Evolutionary conservation across 2,329 filamentous ascomycete species (phyloP), one percentile per base, ranked within the genome.

Genomic region (Pestalotiopsis sp.): DNA sequence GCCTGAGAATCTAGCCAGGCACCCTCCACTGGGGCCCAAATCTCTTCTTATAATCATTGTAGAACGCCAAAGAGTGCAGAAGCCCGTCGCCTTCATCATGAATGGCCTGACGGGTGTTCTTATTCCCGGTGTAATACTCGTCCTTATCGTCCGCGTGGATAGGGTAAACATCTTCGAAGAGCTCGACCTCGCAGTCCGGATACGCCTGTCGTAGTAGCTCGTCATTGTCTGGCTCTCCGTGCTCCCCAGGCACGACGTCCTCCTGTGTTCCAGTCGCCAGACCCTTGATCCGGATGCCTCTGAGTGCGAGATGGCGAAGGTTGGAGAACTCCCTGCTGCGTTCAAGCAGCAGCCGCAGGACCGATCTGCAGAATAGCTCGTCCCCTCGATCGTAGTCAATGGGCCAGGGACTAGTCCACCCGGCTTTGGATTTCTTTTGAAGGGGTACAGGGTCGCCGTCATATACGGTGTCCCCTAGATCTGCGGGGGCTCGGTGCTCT

Each of bases 31-130:
- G 68, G 4, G 68, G 68, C 4, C 68, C 68, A 27, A 61, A 67
- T 36, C 49, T 52, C 65, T 59, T 57, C 13, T 58, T 59, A 27
- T 69, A 69, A 23, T 69, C 65, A n/a, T 64, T 58, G 61, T 64
- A 39, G 38, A 38, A 59, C 36, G 4, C 4, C 23, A 20, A n/a
- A 23, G n/a, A 25, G 1, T 59, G 62, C 3, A 69, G 12, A n/a
- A 69, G 65, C 4, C 68, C 68, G 36, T 69, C 68, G 9, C 59
- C 68, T 11, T 67, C 68, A 17, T 69, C 68, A 20, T 69, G 68
- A 39, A 57, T 52, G 4, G 65, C 39, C 31, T 59, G 57, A 5
- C 39, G 41, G 5, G 27, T 25, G 7, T 13, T 61, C 4, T 31
- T 13, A 2, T 13, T 11, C 58, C 65, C 56, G 5, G 25, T 1